Percentiles rank a stretch among this genome's conserved stretches.
Conservation (phyloP, 352 stramenopile genomes). For the Phytophthora multivora region DNA sequence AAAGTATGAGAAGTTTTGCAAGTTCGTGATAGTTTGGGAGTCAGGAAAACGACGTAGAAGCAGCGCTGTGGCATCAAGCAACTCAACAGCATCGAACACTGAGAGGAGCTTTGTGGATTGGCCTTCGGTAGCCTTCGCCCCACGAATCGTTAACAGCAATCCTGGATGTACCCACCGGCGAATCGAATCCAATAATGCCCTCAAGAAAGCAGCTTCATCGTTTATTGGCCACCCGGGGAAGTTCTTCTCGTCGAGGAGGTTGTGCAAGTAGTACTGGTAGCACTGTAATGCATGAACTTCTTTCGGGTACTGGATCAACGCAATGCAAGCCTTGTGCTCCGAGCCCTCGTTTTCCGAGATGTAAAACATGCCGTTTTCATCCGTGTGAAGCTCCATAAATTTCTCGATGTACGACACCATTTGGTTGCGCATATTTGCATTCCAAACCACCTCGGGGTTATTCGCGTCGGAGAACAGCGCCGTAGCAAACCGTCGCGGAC, state of each 20-base stretch:
- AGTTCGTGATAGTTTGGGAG: constrained; percentile 57
- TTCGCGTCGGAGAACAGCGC: constrained; percentile 84
- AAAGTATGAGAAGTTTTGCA: constrained; percentile 72
- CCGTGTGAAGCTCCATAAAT: constrained; percentile 79
- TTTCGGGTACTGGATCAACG: constrained; percentile 81
- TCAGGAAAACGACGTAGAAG: constrained; percentile 79
- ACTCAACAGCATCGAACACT: constrained; percentile 72
- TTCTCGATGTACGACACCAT: constrained; percentile 89
- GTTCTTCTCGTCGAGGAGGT: constrained; percentile 82
- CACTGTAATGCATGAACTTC: constrained; percentile 87
- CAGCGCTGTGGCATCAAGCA: constrained; percentile 72
- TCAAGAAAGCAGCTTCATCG: constrained; percentile 76
- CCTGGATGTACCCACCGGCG: constrained; percentile 78
- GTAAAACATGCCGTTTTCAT: constrained; percentile 72
- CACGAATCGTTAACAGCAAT: constrained; percentile 44
- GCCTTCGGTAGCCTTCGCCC: constrained; percentile 43
- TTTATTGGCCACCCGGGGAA: constrained; percentile 92
- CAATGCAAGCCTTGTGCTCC: constrained; percentile 79
- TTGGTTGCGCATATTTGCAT: constrained; percentile 82
- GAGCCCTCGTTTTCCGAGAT: constrained; percentile 70
- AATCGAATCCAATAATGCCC: constrained; percentile 76
- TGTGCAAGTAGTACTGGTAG: constrained; percentile 90
- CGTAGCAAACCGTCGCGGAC: constrained; percentile 72
- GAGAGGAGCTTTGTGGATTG: constrained; percentile 68
- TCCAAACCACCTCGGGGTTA: constrained; percentile 89